Percentiles rank a stretch among this genome's conserved stretches.
These are phyloP conservation scores for Ottelia alismoides DNA, from an alignment of 106 monocot genomes.

Conservation along the genomic window DNA sequence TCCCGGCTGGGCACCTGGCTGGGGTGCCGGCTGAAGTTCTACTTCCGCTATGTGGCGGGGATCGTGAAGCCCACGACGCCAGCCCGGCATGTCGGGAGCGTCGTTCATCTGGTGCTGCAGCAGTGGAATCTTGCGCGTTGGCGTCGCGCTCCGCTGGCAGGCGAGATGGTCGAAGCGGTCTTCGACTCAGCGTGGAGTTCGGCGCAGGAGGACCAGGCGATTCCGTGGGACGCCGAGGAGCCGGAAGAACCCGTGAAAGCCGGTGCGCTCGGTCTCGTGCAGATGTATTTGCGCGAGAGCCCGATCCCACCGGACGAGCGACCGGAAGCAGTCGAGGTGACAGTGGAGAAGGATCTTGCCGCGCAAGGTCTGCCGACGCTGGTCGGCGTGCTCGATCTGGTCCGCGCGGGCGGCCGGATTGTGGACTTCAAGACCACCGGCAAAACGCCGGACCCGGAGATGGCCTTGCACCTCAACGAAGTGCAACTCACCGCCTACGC, in stretches of 20 bases:
- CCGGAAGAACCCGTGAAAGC: neutral
- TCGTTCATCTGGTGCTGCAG: neutral
- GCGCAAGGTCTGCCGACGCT: neutral
- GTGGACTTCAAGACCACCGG: neutral
- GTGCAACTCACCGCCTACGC: too few species aligned
- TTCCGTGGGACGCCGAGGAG: neutral
- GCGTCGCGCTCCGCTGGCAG: too few species aligned
- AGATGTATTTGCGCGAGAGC: neutral
- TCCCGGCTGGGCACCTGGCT: neutral
- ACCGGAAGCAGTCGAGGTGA: neutral
- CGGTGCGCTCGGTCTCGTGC: neutral
- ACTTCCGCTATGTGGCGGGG: neutral
- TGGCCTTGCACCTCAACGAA: neutral
- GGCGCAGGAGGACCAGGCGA: neutral
- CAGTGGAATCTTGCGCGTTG: neutral
- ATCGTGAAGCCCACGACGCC: neutral
- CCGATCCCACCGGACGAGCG: neutral
- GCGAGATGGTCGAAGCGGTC: neutral
- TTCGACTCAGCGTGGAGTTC: neutral
- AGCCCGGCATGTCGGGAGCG: neutral
- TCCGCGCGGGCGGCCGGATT: neutral
- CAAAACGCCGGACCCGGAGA: neutral
- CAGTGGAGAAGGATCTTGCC: neutral
- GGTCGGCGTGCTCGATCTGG: neutral
- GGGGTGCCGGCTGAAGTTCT: neutral